Conservation (phyloP, 2,329 filamentous ascomycete genomes). For the Fusarium torreyae region DNA sequence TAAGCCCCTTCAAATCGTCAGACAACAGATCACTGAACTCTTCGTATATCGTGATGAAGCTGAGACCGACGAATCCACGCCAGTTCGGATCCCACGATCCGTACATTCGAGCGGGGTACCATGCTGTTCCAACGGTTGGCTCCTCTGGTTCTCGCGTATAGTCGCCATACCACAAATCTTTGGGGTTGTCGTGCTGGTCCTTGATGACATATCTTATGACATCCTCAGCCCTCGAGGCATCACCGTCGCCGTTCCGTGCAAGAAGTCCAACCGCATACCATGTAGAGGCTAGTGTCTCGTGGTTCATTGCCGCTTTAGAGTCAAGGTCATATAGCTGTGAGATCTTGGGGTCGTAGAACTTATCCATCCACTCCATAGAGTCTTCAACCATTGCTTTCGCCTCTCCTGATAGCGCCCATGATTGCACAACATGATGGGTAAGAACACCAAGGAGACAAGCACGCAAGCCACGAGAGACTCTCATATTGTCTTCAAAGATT, state of each 20-base stretch:
- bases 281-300: constrained; percentile 24
- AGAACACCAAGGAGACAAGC: constrained; percentile 11
- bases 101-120: constrained; percentile 27
- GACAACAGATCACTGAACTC: constrained; percentile 20
- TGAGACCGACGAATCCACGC: constrained; percentile 26
- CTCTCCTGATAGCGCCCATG: constrained; percentile 23
- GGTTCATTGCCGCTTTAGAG: constrained; percentile 20
- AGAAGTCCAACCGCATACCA: constrained; percentile 33
- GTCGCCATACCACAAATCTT: constrained; percentile 29
- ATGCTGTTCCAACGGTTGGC: constrained; percentile 23
- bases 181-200: constrained; percentile 14
- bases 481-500: constrained; percentile 10
- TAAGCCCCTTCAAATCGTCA: constrained; percentile 9
- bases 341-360: constrained; percentile 43
- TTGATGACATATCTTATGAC: constrained; percentile 27
- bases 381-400: constrained; percentile 32
- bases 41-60: constrained; percentile 33
- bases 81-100: constrained; percentile 32
- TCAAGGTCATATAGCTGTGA: constrained; percentile 27
- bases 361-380: constrained; percentile 37
- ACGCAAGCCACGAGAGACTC: neutral
- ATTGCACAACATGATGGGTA: neutral
- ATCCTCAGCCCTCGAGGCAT: constrained; percentile 16
- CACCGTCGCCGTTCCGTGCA: constrained; percentile 17
- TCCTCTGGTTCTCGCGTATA: constrained; percentile 24